Percentiles rank a stretch among this genome's conserved stretches.
These are phyloP conservation scores for Starmerella geochares DNA, from an alignment of 805 yeast genomes.

Conservation along the genomic window DNA sequence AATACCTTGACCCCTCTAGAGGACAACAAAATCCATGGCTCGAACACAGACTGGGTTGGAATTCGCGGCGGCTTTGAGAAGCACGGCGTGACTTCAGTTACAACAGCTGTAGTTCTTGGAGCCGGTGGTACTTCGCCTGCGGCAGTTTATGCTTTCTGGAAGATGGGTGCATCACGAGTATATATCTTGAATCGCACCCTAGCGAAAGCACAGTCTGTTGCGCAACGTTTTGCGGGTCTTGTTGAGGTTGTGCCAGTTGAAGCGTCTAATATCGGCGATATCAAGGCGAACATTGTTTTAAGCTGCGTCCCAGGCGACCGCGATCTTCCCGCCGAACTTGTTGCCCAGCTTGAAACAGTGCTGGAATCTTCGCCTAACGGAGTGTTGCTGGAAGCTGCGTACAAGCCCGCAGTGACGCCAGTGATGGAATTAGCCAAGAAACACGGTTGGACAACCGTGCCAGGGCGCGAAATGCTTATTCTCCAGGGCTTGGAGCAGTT, in stretches of 20 bases:
- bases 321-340: conserved; percentile 15
- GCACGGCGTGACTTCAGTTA: conserved; percentile 43
- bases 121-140: conserved; percentile 98
- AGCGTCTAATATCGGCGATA: conserved; percentile 39
- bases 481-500: conserved; percentile 90
- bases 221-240: conserved; percentile 44
- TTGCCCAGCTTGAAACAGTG: conserved; percentile 6
- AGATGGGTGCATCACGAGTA: conserved; percentile 66
- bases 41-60: conserved; percentile 95
- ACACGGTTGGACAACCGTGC: conserved; percentile 67
- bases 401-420: conserved; percentile 80
- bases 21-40: conserved; percentile 50
- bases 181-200: conserved; percentile 73
- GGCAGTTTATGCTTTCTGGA: conserved; percentile 73
- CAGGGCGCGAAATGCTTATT: conserved; percentile 86
- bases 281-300: conserved; percentile 38
- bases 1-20: conserved; percentile 66
- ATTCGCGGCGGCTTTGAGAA: conserved; percentile 56
- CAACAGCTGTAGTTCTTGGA: conserved; percentile 72
- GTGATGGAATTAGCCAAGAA: conserved; percentile 66
- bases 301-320: conserved; percentile 25
- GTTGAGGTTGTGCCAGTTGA: conserved; percentile 44
- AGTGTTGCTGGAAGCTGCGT: conserved; percentile 79
- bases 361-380: conserved; percentile 34
- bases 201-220: conserved; percentile 51